Conservation (phyloP, 163 green algal species). For the Chlamydomonas reinhardtii region DNA sequence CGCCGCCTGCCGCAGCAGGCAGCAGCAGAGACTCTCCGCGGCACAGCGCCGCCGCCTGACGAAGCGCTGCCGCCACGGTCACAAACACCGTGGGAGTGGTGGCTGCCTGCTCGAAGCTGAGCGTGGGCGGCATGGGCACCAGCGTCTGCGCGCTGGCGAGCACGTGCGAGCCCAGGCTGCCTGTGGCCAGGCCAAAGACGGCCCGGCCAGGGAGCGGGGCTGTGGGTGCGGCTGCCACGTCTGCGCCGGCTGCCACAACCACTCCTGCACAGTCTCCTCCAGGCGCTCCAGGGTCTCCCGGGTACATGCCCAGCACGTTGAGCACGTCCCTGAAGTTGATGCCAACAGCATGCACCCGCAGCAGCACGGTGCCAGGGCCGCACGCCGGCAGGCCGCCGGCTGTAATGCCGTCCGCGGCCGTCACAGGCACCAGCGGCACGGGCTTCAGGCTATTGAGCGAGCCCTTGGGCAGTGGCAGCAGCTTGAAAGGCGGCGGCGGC, state of each 20-base stretch:
- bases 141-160: conserved; percentile 66
- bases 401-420: not conserved
- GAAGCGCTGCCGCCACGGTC: conserved; percentile 65
- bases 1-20: conserved; percentile 73
- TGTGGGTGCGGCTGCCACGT: not conserved
- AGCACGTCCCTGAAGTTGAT: conserved; percentile 93
- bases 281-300: conserved; percentile 83
- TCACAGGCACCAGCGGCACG: conserved; percentile 15
- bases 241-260: conserved; percentile 19
- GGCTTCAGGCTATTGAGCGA: conserved; percentile 52
- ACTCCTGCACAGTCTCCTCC: conserved; percentile 81
- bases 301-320: conserved; percentile 93
- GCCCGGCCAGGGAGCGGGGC: not conserved
- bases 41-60: conserved; percentile 49
- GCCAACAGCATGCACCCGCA: conserved; percentile 85
- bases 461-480: conserved; percentile 64
- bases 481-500: conserved; percentile 45
- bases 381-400: not conserved
- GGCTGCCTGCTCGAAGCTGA: conserved; percentile 74
- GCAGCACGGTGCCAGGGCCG: conserved; percentile 43
- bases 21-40: conserved; percentile 61
- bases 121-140: conserved; percentile 64
- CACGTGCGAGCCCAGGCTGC: conserved; percentile 74
- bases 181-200: conserved; percentile 88
- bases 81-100: conserved; percentile 80